Evolutionary conservation across 495 filamentous ascomycete genomes (phyloP).

Genomic region (Neurospora sp.): DNA sequence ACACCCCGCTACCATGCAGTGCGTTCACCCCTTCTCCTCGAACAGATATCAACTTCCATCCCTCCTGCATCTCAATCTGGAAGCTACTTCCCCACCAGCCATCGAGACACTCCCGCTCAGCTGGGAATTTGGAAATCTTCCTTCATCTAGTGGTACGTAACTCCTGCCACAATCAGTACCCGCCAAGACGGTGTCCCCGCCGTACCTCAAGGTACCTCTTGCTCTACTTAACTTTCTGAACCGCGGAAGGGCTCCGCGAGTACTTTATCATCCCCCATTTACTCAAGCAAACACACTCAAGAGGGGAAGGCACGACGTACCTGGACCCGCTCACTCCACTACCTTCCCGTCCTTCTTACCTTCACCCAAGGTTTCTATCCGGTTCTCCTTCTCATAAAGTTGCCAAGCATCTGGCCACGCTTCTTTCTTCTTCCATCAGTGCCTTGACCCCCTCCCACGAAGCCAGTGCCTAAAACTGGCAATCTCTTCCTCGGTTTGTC

Average conservation of each 20-base stretch:
- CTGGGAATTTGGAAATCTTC: background rate
- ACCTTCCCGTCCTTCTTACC: background rate
- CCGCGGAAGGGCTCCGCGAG: background rate
- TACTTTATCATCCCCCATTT: background rate
- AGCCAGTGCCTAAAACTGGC: background rate
- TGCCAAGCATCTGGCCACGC: background rate
- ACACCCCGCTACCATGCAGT: background rate
- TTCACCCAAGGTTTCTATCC: background rate
- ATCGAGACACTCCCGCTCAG: background rate
- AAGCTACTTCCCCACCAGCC: background rate
- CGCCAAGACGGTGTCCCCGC: background rate
- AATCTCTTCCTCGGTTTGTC: background rate
- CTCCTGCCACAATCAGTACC: background rate
- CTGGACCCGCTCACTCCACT: background rate
- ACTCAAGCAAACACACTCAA: background rate
- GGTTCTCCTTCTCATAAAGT: background rate
- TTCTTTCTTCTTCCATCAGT: background rate
- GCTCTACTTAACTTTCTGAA: background rate
- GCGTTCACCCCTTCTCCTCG: background rate
- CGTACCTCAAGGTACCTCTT: background rate
- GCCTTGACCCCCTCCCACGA: background rate
- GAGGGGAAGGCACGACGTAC: background rate
- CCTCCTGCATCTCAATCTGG: background rate
- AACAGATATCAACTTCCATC: background rate
- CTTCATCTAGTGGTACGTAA: background rate